Base-by-base conservation (phyloP, 2,329 filamentous ascomycete genomes). In the Trichophyton schoenleinii region DNA sequence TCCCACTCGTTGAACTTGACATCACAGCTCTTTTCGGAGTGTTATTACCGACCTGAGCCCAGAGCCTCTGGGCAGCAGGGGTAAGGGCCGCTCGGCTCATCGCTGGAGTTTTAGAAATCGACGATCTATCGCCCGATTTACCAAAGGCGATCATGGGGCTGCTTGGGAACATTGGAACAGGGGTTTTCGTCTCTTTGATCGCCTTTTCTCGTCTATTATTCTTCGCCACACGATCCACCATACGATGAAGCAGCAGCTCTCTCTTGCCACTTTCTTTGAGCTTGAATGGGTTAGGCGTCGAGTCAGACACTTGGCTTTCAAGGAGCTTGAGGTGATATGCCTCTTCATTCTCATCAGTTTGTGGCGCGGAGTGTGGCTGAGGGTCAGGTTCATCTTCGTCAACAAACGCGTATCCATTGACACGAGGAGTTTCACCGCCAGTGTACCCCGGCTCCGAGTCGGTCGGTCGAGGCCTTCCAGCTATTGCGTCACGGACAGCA, bases 331-430 rank as follows among this genome's bases (percentile, higher is more conserved):
- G 66, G 62, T 70, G 66, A 61, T 71, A 71, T 38, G 65, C 66
- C 46, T 75, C 74, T 6, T 88, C 75, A 60, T 85, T 75, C 68
- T 87, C 79, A 66, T 66, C 67, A 64, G 76, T 65, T n/a, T 78
- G 74, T 53, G 70, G 64, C n/a, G 69, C 48, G 18, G 66, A 64
- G 6, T 72, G 68, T 1, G 69, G 67, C 15, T 77, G 76, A 7
- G 73, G 67, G 57, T 79, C 76, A 7, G 73, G 67, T 58, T 79
- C 78, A 59, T 79, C 88, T 61, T 95, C 90, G 67, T 96, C 91
- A 41, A 99, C 91, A 73, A 96, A 97, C 0, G 90, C 83, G 72
- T 96, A 99, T 0, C 94, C 94, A 65, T 95, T 95, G 0, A 97
- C 89, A 1, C 89, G 82, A 0, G 92, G 94, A 0, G 92, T 97